Evolutionary conservation across 495 filamentous ascomycete species (phyloP).

Genomic region (Xylaria curta): DNA sequence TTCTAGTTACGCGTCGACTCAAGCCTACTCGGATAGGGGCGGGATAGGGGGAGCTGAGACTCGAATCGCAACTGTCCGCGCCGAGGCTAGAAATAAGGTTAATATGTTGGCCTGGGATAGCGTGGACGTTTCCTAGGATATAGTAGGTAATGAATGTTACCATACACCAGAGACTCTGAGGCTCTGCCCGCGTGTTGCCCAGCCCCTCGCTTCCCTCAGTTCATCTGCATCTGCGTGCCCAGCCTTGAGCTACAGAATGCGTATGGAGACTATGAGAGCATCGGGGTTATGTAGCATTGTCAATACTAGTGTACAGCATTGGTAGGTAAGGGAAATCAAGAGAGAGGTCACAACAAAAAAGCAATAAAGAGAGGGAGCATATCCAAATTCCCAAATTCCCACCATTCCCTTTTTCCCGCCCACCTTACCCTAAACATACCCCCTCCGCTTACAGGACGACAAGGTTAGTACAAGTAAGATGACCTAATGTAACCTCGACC

Average conservation of each 20-base stretch:
- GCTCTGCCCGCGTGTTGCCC: slow-evolving; percentile 13
- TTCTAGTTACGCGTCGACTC: not conserved
- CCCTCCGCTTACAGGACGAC: slow-evolving; percentile 16
- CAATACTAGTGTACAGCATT: not conserved
- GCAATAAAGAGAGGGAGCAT: not conserved
- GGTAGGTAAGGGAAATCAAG: not conserved
- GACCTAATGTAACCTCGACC: slow-evolving; percentile 27
- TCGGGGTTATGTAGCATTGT: not conserved
- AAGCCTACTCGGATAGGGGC: not conserved
- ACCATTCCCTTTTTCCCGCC: slow-evolving; percentile 6
- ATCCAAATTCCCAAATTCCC: not conserved
- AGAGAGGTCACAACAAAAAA: not conserved
- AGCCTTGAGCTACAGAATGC: not conserved
- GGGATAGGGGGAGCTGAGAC: not conserved
- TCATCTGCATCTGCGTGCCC: not conserved
- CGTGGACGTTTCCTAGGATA: not conserved
- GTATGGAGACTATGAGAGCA: not conserved
- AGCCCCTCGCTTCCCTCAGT: not conserved
- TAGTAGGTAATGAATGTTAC: not conserved
- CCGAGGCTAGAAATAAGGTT: not conserved
- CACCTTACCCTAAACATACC: slow-evolving; percentile 12
- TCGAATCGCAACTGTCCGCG: not conserved
- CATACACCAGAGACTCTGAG: not conserved
- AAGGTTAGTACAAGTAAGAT: slow-evolving; percentile 24
- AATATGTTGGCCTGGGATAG: not conserved